Conservation (phyloP, 2,329 filamentous ascomycete genomes). For the Didymella keratinophila region DNA sequence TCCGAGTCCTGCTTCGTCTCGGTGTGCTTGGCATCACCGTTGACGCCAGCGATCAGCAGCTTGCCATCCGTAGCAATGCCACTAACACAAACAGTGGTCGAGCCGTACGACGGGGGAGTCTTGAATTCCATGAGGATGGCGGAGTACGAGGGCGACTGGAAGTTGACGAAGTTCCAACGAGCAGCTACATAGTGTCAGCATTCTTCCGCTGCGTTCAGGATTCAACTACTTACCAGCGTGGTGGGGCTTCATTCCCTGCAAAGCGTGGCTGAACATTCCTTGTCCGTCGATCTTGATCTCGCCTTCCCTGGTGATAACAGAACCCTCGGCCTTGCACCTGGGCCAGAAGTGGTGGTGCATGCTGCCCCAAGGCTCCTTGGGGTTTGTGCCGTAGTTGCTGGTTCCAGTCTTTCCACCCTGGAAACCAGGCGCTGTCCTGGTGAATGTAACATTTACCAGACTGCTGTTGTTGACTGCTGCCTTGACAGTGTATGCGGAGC, state of each 20-base stretch:
- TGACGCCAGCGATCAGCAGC: constrained; percentile 75
- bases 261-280: constrained; percentile 80
- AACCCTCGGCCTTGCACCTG: constrained; percentile 80
- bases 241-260: constrained; percentile 99
- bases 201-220: not conserved
- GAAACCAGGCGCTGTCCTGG: constrained; percentile 79
- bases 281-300: constrained; percentile 82
- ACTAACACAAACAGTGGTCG: constrained; percentile 82
- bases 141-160: constrained; percentile 86
- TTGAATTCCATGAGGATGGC: constrained; percentile 96
- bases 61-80: constrained; percentile 82
- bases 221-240: constrained; percentile 71
- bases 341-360: constrained; percentile 98
- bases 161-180: constrained; percentile 92
- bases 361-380: constrained; percentile 83
- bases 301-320: constrained; percentile 81
- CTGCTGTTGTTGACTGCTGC: constrained; percentile 81
- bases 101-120: constrained; percentile 91
- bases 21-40: constrained; percentile 72
- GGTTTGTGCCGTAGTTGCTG: constrained; percentile 85
- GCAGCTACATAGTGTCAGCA: constrained; percentile 61
- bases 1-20: constrained; percentile 74
- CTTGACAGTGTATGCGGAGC: constrained; percentile 85
- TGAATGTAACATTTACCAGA: constrained; percentile 86
- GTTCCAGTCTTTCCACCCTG: constrained; percentile 84